These are phyloP conservation scores for Mytilinidion resinicola DNA, from an alignment of 495 filamentous ascomycete genomes.

Conservation along the genomic window DNA sequence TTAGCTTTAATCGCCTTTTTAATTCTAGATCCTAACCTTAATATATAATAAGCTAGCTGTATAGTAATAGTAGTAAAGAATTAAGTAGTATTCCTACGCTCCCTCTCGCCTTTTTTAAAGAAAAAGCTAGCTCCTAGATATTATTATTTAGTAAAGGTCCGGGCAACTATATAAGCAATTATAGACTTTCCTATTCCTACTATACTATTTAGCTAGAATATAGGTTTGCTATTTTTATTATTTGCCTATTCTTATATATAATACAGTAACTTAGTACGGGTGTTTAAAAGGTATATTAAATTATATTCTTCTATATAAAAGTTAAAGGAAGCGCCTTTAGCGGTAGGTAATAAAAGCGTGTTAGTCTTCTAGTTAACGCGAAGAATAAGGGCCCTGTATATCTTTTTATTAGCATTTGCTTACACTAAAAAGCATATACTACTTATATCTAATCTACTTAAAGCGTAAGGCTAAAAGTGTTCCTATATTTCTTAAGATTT, in stretches of 20 bases:
- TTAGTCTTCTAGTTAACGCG: neutral
- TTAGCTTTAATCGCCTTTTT: too few species aligned
- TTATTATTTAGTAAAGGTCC: too few species aligned
- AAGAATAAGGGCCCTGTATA: neutral
- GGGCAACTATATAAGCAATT: too few species aligned
- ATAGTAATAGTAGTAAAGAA: slow-evolving; percentile 32
- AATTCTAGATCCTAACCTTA: slow-evolving; percentile 15
- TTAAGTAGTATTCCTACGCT: too few species aligned
- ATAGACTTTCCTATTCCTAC: slow-evolving; percentile 23
- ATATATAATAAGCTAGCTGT: slow-evolving; percentile 20
- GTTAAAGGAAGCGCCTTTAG: too few species aligned
- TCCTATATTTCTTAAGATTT: too few species aligned
- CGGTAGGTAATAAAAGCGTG: too few species aligned
- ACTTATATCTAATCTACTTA: too few species aligned
- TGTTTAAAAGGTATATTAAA: neutral
- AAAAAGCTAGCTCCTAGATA: too few species aligned
- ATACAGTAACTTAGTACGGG: neutral
- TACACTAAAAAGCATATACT: too few species aligned
- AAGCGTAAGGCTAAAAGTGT: too few species aligned
- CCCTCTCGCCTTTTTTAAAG: too few species aligned
- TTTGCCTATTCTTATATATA: slow-evolving; percentile 6
- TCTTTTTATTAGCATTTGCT: neutral
- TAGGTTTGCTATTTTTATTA: slow-evolving; percentile 34
- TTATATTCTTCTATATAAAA: neutral
- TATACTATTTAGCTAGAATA: slow-evolving; percentile 23